Percentiles rank a stretch among this genome's conserved stretches.
These are phyloP conservation scores for Alternaria postmessia DNA, from an alignment of 2,329 filamentous ascomycete species.

Conservation along the genomic window DNA sequence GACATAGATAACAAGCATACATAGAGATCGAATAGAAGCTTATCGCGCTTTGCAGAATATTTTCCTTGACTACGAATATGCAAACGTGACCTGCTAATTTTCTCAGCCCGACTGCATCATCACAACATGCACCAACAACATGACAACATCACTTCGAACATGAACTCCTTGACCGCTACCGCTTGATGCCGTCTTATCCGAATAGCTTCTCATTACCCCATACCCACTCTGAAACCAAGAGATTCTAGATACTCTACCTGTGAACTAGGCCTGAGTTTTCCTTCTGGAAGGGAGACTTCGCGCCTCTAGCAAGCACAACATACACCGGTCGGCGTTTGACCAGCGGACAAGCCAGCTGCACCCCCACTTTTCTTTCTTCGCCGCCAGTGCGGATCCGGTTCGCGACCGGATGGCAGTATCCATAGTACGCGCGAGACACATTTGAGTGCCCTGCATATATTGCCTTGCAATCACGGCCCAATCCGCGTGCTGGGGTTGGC, in stretches of 20 bases:
- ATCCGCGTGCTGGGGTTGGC: not conserved
- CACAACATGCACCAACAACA: not conserved
- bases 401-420: conserved; percentile 4
- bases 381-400: conserved; percentile 20
- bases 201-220: conserved; percentile 6
- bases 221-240: conserved; percentile 3
- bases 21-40: not conserved
- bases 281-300: not conserved
- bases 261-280: not conserved
- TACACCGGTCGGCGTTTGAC: conserved; percentile 12
- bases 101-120: not conserved
- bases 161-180: conserved; percentile 4
- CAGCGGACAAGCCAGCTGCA: not conserved
- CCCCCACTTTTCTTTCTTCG: conserved; percentile 11
- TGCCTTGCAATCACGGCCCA: conserved; percentile 3
- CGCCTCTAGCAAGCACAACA: not conserved
- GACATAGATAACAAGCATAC: not conserved
- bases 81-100: conserved; percentile 1
- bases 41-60: not conserved
- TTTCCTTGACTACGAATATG: not conserved
- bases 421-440: not conserved
- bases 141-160: not conserved
- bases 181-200: conserved; percentile 7
- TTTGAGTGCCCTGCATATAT: conserved; percentile 13
- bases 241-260: not conserved